These are phyloP conservation scores for Chaetomium sp. DNA, from an alignment of 2,329 filamentous ascomycete genomes.

Conservation along the genomic window DNA sequence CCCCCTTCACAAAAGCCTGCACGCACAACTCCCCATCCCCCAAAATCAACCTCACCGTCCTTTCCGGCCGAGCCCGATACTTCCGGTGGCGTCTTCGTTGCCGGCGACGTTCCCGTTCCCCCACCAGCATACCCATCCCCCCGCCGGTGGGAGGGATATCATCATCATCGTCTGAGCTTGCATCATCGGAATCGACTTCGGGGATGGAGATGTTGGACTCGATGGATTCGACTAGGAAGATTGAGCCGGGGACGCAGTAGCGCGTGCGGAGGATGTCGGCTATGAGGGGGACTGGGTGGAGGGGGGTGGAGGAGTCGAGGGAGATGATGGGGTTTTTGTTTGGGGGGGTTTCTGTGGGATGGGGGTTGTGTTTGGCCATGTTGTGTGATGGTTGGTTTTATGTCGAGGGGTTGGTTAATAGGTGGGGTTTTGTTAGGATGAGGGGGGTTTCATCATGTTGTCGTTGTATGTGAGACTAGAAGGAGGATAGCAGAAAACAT, in stretches of 20 bases:
- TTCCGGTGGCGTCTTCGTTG: background rate
- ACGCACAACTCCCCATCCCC: constrained; percentile 49
- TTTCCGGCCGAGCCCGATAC: constrained; percentile 14
- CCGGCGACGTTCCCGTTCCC: background rate
- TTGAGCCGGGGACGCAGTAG: constrained; percentile 40
- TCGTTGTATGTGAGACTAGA: no score
- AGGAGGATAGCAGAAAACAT: no score
- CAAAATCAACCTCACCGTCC: constrained; percentile 42
- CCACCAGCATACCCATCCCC: background rate
- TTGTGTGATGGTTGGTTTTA: background rate
- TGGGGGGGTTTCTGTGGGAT: background rate
- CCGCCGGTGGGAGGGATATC: background rate
- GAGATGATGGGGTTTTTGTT: constrained; percentile 17
- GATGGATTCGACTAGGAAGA: constrained; percentile 40
- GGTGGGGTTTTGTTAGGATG: no score
- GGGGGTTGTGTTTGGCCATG: constrained; percentile 2
- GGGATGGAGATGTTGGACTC: constrained; percentile 11
- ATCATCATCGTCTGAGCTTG: background rate
- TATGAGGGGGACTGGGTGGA: constrained; percentile 37
- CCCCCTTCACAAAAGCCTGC: constrained; percentile 43
- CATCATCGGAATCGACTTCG: no score
- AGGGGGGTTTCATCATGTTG: no score
- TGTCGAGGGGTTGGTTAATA: no score
- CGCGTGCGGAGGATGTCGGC: constrained; percentile 42
- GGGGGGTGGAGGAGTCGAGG: constrained; percentile 21